Evolutionary conservation across 257 asterid genomes (phyloP).

Genomic region (Nicotiana obtusifolia): DNA sequence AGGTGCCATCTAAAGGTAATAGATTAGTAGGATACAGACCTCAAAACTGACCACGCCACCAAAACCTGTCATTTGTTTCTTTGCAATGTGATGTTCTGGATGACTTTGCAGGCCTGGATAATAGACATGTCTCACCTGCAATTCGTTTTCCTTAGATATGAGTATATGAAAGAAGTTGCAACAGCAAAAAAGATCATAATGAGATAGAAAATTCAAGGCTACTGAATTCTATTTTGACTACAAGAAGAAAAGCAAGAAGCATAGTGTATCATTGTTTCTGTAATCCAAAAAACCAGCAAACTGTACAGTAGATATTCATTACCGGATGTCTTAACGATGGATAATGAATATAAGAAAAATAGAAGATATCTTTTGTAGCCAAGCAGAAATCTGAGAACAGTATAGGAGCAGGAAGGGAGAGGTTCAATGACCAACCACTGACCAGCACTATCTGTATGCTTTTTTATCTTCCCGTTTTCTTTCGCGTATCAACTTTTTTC

Average conservation of each 20-base stretch:
- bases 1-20: background rate
- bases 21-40: constrained; percentile 39
- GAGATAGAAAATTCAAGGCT: background rate
- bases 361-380: too few species aligned
- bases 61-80: constrained; percentile 88
- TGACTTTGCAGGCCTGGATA: constrained; percentile 92
- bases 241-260: background rate
- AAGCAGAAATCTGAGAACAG: too few species aligned
- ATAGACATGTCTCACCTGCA: constrained; percentile 72
- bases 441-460: background rate
- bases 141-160: background rate
- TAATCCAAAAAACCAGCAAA: background rate
- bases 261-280: background rate
- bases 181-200: background rate
- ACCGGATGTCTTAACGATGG: background rate
- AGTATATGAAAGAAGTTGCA: background rate
- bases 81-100: constrained; percentile 78
- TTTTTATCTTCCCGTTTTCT: background rate
- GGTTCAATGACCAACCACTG: background rate
- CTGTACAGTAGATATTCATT: background rate
- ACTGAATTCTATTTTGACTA: background rate
- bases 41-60: constrained; percentile 98
- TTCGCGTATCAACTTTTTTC: too few species aligned
- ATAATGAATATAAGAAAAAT: too few species aligned
- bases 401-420: background rate